Base-by-base conservation (phyloP, 768 basidiomycete genomes). In the Podaxis sp. region DNA sequence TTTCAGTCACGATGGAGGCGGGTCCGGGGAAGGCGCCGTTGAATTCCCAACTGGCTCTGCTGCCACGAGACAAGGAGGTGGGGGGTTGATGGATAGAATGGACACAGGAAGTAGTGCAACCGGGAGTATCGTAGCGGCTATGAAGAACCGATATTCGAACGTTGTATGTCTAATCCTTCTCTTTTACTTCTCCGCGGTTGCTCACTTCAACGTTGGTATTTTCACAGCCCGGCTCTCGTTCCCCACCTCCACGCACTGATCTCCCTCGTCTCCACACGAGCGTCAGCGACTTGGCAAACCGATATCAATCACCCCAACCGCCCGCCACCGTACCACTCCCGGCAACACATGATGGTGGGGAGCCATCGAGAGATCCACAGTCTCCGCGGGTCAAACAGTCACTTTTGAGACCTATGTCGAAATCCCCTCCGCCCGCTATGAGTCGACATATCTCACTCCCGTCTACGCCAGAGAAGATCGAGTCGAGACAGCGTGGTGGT, bases 81-180 rank as follows among this genome's bases (percentile, higher is more conserved):
- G 46, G 13, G 68, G 70, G 56, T 37, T 67, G 14, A 65, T 84
- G 3, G 83, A 87, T 54, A 78, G 82, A 62, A 77, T 71, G 21
- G 84, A 86, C 48, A 82, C 84, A 2, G 79, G 77, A 5, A 77
- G 71, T 42, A 86, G 82, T 62, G 21, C 38, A 25, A 79, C 67
- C 51, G 82, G 81, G 11, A 85, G 82, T 65, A 73, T 87, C 25
- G 89, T 92, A 48, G 86, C 89, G 46, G 82, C 83, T 1, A 84
- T 93, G 78, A 80, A 86, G 47, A 82, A 80, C 67, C 82, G 82
- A 53, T 91, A 88, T 64, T 78, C 82, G 21, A 78, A 73, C 44
- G 76, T 71, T 58, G 89, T 90, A 65, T 47, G 86, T 75, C 42
- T 44, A 62, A 57, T 64, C 25, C 42, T n/a, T 18, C 47, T 5